Evolutionary conservation across 1,284 basidiomycete species (phyloP), one percentile per base, ranked within the genome.

Genomic region (Schizophyllum amplum): DNA sequence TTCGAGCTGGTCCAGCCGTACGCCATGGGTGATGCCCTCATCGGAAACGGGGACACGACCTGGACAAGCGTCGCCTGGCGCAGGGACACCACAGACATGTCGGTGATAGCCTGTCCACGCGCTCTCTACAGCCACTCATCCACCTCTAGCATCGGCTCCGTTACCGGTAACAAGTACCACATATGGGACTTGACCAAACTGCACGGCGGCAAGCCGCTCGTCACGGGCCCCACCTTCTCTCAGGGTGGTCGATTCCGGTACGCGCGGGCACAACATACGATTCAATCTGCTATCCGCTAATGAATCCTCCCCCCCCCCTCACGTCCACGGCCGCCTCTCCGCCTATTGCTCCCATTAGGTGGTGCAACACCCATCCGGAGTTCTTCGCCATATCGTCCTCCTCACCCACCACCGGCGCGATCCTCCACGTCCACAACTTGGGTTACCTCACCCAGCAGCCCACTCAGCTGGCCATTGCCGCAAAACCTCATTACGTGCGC

Each of bases 181-280:
- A 67, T 92, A 33, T 92, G 90, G 90, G 84, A 92, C 66, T 74
- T 88, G 55, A 76, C 80, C 5, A 80, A 80, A 62, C 69, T 90
- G 46, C 77, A 80, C 53, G 89, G 89, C 46, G 88, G 89, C 17
- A 85, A 87, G 62, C 89, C 89, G 1, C 72, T 73, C 59, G 68
- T 77, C 21, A 75, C 78, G 11, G 85, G 84, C 1, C 70, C 72
- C 55, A 83, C 77, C 63, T 87, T 87, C 61, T 72, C 80, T 26
- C 84, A 88, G 61, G 86, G 85, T 1, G 81, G 81, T 1, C 72
- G 75, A 52, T 90, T 92, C 70, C 78, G 87, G 88, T 86, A 68
- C 47, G 55, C 55, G 24, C 15, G 27, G 42, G 1, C 53, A n/a
- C n/a, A n/a, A n/a, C n/a, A n/a, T n/a, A n/a, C n/a, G 49, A 51